A percentile compares a stretch with the other conserved stretches of the same genome.
Evolutionary conservation across 2,329 filamentous ascomycete species (phyloP).

Genomic region (Aspergillus hortae): DNA sequence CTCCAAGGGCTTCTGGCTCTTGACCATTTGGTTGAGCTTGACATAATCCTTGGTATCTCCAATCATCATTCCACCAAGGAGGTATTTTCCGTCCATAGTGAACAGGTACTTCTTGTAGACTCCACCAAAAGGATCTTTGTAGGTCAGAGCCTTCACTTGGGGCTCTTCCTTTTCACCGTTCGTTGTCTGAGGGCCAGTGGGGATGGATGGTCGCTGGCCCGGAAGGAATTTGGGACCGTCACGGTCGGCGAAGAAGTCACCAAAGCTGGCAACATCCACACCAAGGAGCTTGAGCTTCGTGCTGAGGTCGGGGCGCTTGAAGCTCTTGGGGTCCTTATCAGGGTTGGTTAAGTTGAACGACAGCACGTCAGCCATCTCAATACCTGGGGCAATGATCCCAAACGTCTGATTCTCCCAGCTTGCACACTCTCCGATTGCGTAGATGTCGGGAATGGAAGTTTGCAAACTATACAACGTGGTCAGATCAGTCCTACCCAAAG

Average conservation of each 20-base stretch:
- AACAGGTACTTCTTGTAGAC: constrained; percentile 95
- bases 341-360: constrained; percentile 87
- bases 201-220: constrained; percentile 42
- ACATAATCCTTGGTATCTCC: constrained; percentile 88
- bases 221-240: constrained; percentile 78
- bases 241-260: constrained; percentile 87
- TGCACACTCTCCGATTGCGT: constrained; percentile 87
- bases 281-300: constrained; percentile 88
- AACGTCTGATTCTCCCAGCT: constrained; percentile 86
- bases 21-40: constrained; percentile 83
- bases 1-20: constrained; percentile 74
- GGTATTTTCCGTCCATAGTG: constrained; percentile 81
- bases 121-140: constrained; percentile 81
- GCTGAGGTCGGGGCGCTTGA: constrained; percentile 81
- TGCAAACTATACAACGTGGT: constrained; percentile 45
- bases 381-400: constrained; percentile 81
- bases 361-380: constrained; percentile 90
- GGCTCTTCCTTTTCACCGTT: constrained; percentile 41
- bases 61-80: constrained; percentile 97
- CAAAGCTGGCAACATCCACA: constrained; percentile 88
- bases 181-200: constrained; percentile 42
- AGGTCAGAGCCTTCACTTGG: constrained; percentile 77
- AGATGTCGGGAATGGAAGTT: constrained; percentile 70
- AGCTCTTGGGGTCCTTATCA: constrained; percentile 63
- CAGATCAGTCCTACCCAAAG: background rate